phyloP scores from a whole-genome alignment of 352 stramenopile species.

The Pythium oligandrum region DNA sequence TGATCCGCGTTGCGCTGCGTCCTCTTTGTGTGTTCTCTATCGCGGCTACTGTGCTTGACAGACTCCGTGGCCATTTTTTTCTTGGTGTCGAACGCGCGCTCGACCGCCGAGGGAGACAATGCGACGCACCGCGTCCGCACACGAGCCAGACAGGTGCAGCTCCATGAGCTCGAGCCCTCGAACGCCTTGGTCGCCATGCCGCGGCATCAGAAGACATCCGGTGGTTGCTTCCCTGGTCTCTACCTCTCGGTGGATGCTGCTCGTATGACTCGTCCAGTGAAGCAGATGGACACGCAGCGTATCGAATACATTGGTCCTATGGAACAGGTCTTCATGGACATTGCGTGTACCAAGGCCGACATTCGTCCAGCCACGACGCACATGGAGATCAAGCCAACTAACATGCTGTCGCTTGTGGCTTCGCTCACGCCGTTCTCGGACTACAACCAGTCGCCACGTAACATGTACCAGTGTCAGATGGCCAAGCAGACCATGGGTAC shows the following conservation, averaged over 20 bases:
- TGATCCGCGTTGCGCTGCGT: too few species aligned
- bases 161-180: too few species aligned
- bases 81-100: too few species aligned
- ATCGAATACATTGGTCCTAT: conserved; percentile 98
- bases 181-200: too few species aligned
- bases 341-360: conserved; percentile 95
- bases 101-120: too few species aligned
- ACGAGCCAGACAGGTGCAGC: too few species aligned
- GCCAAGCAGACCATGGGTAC: conserved; percentile 99
- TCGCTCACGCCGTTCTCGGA: conserved; percentile 99
- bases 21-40: too few species aligned
- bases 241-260: conserved; percentile 96
- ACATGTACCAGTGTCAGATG: conserved; percentile 99
- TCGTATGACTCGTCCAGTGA: conserved; percentile 92
- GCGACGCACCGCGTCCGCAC: too few species aligned
- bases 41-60: too few species aligned
- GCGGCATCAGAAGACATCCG: conserved; percentile 5
- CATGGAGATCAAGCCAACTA: conserved; percentile 98
- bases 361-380: conserved; percentile 96
- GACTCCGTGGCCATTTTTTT: too few species aligned
- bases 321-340: conserved; percentile 98
- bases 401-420: conserved; percentile 99
- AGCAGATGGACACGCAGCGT: conserved; percentile 86
- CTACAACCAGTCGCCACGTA: conserved; percentile 99
- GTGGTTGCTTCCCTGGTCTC: conserved; percentile 96